These are phyloP conservation scores for Pythium plurisporium DNA, from an alignment of 352 stramenopile genomes.

Conservation along the genomic window DNA sequence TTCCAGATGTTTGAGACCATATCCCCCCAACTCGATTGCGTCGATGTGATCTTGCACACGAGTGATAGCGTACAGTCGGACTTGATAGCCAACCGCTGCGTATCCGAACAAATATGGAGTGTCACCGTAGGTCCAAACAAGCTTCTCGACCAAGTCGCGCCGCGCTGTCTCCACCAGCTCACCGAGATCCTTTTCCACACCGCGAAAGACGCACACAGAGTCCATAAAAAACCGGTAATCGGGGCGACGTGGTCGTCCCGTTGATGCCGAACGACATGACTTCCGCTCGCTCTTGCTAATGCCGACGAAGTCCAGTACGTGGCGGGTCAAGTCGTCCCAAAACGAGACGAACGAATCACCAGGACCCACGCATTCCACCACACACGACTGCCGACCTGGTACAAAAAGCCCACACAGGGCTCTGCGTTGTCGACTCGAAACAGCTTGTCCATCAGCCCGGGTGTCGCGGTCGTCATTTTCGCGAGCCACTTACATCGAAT, in stretches of 20 bases:
- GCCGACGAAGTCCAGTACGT: constrained; percentile 21
- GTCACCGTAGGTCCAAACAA: constrained; percentile 30
- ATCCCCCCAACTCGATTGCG: constrained; percentile 17
- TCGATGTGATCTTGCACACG: constrained; percentile 5
- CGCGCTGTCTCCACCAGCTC: constrained; percentile 20
- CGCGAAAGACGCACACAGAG: constrained; percentile 7
- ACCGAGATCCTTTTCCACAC: constrained; percentile 7
- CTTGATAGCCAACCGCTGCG: constrained; percentile 27
- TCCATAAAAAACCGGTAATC: constrained; percentile 23
- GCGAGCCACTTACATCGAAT: constrained; percentile 3
- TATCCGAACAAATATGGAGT: constrained; percentile 36
- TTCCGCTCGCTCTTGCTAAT: constrained; percentile 26
- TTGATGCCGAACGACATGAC: constrained; percentile 18
- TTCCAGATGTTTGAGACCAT: constrained; percentile 16
- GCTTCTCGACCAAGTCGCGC: constrained; percentile 21
- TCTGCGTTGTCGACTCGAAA: constrained; percentile 20
- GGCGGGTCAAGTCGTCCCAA: constrained; percentile 26
- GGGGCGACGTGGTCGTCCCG: constrained; percentile 14
- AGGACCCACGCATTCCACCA: constrained; percentile 4
- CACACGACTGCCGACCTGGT: constrained; percentile 14
- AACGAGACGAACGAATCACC: constrained; percentile 31
- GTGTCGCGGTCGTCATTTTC: constrained; percentile 17
- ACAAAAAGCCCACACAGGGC: constrained; percentile 21
- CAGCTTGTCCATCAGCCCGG: constrained; percentile 23
- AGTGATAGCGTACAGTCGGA: constrained; percentile 23